Conservation (phyloP, 495 filamentous ascomycete species). For the Lindgomyces ingoldianus region DNA sequence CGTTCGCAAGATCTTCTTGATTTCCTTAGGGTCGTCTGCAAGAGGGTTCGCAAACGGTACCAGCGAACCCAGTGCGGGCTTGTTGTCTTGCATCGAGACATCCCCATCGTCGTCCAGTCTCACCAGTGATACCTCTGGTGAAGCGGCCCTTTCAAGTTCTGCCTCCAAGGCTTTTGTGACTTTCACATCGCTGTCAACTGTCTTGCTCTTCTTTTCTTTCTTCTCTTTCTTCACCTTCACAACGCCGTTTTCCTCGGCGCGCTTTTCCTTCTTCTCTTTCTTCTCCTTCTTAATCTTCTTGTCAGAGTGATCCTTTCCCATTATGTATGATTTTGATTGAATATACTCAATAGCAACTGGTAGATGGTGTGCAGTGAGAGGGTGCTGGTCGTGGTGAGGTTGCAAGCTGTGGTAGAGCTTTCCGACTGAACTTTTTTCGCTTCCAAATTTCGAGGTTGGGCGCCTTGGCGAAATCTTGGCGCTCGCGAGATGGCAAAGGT, state of each 20-base stretch:
- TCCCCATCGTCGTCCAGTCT: conserved; percentile 37
- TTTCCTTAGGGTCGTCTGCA: conserved; percentile 76
- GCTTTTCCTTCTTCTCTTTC: conserved; percentile 76
- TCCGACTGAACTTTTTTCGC: conserved; percentile 1
- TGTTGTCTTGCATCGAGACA: conserved; percentile 35
- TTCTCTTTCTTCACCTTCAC: conserved; percentile 58
- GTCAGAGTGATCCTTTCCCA: conserved; percentile 43
- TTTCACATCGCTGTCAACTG: conserved; percentile 5
- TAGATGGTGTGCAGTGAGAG: background rate
- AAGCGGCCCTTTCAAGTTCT: conserved; percentile 20
- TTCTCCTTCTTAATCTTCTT: conserved; percentile 47
- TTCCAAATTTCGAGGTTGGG: conserved; percentile 3
- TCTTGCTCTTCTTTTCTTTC: conserved; percentile 47
- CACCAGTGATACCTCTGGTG: background rate
- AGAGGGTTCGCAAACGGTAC: conserved; percentile 94
- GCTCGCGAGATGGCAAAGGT: background rate
- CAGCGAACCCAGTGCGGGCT: conserved; percentile 59
- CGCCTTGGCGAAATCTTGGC: conserved; percentile 20
- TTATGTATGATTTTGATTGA: conserved; percentile 21
- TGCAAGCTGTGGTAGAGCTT: background rate
- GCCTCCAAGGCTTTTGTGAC: conserved; percentile 26
- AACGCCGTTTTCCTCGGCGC: conserved; percentile 70
- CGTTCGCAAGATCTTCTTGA: conserved; percentile 89
- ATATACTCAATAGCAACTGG: background rate
- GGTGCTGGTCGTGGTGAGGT: background rate